Evolutionary conservation across 2,329 filamentous ascomycete species (phyloP).

Genomic region (Hypocrella siamensis): DNA sequence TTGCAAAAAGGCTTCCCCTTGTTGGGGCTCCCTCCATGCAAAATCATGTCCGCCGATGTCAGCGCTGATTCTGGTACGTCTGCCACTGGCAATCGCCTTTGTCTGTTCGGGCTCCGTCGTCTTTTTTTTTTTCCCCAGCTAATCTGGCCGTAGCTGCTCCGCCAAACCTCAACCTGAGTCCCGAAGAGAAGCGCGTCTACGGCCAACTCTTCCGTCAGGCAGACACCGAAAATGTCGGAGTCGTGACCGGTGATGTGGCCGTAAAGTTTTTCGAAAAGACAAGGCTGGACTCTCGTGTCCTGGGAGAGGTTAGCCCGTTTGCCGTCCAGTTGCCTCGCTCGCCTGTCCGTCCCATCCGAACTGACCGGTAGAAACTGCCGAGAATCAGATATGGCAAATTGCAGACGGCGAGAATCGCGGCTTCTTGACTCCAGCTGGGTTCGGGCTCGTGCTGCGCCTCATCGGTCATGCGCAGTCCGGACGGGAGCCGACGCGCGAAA

Average conservation of each 20-base stretch:
- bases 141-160: slow-evolving; percentile 29
- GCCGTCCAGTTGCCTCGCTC: not conserved
- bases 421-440: slow-evolving; percentile 81
- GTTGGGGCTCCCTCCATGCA: slow-evolving; percentile 1
- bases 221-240: slow-evolving; percentile 79
- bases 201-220: slow-evolving; percentile 86
- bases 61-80: slow-evolving; percentile 10
- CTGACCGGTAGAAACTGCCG: too few relatives aligned
- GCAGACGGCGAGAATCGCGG: slow-evolving; percentile 94
- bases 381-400: slow-evolving; percentile 85
- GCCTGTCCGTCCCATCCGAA: not conserved
- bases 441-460: slow-evolving; percentile 80
- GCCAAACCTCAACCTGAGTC: slow-evolving; percentile 67
- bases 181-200: slow-evolving; percentile 89
- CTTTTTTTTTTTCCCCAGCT: slow-evolving; percentile 3
- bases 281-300: slow-evolving; percentile 64
- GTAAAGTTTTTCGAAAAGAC: slow-evolving; percentile 98
- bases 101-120: not conserved
- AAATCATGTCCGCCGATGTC: slow-evolving; percentile 10
- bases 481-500: slow-evolving; percentile 61
- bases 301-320: slow-evolving; percentile 58
- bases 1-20: not conserved
- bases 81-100: not conserved
- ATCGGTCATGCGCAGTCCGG: slow-evolving; percentile 92
- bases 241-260: slow-evolving; percentile 89